Conservation (phyloP, 2,329 filamentous ascomycete species). For the Aspergillus neotritici region DNA sequence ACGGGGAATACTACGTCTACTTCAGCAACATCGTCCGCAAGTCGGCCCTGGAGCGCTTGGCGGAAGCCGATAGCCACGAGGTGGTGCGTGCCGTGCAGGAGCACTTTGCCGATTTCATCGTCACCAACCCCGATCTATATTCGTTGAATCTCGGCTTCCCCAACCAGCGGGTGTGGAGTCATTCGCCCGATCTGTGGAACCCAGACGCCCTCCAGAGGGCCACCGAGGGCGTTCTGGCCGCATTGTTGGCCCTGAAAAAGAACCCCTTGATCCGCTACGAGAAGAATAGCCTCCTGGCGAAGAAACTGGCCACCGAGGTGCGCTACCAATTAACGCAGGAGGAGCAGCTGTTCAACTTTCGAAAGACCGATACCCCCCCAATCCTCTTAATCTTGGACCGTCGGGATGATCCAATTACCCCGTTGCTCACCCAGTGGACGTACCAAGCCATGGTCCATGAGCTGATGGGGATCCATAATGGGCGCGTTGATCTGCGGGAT, state of each 20-base stretch:
- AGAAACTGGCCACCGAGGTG: conserved; percentile 89
- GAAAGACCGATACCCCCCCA: conserved; percentile 88
- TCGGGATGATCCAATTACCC: conserved; percentile 90
- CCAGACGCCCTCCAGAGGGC: conserved; percentile 78
- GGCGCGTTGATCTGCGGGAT: conserved; percentile 80
- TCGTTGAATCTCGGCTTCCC: conserved; percentile 70
- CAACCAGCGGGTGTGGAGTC: conserved; percentile 71
- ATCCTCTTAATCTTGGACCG: conserved; percentile 87
- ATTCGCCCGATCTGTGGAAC: conserved; percentile 82
- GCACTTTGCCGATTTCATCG: conserved; percentile 92
- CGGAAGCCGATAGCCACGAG: conserved; percentile 95
- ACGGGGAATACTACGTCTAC: conserved; percentile 94
- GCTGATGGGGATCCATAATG: conserved; percentile 85
- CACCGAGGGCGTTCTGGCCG: conserved; percentile 78
- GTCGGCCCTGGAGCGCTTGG: conserved; percentile 84
- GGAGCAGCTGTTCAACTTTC: conserved; percentile 92
- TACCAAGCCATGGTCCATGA: conserved; percentile 99
- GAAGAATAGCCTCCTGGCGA: conserved; percentile 81
- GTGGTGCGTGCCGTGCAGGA: conserved; percentile 92
- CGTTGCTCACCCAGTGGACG: conserved; percentile 93
- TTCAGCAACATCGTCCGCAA: conserved; percentile 98
- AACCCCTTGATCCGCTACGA: conserved; percentile 91
- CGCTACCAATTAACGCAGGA: conserved; percentile 92
- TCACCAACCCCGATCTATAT: conserved; percentile 91
- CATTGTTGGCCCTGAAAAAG: conserved; percentile 88